These are phyloP conservation scores for Rhodotorula sp. DNA, from an alignment of 1,284 basidiomycete genomes.

Conservation along the genomic window DNA sequence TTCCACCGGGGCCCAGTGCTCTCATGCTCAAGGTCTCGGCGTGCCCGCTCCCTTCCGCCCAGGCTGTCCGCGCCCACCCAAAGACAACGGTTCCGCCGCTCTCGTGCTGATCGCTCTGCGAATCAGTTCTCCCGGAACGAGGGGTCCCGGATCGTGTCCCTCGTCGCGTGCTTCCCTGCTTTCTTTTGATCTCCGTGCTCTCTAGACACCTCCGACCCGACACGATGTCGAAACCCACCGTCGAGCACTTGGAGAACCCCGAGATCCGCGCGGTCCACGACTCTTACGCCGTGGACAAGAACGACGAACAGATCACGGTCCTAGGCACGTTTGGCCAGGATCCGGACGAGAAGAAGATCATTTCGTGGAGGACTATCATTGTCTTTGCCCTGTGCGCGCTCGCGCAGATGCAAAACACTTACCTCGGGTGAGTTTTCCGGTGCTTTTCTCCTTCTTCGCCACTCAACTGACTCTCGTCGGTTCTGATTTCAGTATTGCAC, in stretches of 20 bases:
- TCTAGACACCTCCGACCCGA: not conserved
- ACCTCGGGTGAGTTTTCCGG: not conserved
- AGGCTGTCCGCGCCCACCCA: too few relatives aligned
- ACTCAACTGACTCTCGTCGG: not conserved
- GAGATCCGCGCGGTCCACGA: slow-evolving; percentile 1
- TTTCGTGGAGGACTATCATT: slow-evolving; percentile 5
- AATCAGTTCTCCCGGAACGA: too few relatives aligned
- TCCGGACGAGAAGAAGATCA: slow-evolving; percentile 10
- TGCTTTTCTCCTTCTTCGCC: too few relatives aligned
- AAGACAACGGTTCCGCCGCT: too few relatives aligned
- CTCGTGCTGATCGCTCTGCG: too few relatives aligned
- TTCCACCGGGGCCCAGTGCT: too few relatives aligned
- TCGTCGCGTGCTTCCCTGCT: too few relatives aligned
- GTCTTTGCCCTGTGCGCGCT: slow-evolving; percentile 14
- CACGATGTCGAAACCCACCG: slow-evolving; percentile 10
- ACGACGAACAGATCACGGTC: slow-evolving; percentile 13
- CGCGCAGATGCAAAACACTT: slow-evolving; percentile 18
- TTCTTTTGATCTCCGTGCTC: not conserved
- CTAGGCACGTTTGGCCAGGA: slow-evolving; percentile 23
- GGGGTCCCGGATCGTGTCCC: too few relatives aligned
- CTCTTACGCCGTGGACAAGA: slow-evolving; percentile 18
- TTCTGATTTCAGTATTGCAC: slow-evolving; percentile 6
- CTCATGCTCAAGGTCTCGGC: too few relatives aligned
- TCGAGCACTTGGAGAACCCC: slow-evolving; percentile 8
- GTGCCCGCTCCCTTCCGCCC: too few relatives aligned